Conservation (phyloP, 2,329 filamentous ascomycete genomes). For the Botrytis fragariae region DNA sequence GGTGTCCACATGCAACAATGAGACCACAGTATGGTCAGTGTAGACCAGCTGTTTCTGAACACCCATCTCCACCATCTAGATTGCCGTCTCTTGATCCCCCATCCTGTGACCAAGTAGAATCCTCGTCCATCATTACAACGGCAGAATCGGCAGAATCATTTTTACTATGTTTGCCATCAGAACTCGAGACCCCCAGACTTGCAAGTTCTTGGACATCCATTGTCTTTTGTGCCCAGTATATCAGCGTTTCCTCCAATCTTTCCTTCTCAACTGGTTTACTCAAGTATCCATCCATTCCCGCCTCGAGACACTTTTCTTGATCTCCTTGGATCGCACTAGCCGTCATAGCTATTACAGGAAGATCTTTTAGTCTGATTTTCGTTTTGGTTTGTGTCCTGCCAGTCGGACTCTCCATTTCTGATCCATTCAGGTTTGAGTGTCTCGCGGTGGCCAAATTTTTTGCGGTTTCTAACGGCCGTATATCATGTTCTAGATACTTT, state of each 20-base stretch:
- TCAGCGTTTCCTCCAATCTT: conserved; percentile 30
- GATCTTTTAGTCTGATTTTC: conserved; percentile 36
- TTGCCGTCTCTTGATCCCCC: background rate
- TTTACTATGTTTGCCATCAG: background rate
- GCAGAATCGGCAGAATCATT: background rate
- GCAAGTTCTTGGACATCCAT: background rate
- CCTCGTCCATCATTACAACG: background rate
- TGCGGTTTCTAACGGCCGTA: conserved; percentile 36
- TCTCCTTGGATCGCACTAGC: conserved; percentile 50
- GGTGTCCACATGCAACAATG: background rate
- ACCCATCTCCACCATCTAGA: background rate
- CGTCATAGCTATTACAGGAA: conserved; percentile 51
- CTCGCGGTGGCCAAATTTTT: conserved; percentile 14
- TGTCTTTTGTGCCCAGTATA: conserved; percentile 28
- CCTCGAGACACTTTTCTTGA: conserved; percentile 48
- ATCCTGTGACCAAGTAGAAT: background rate
- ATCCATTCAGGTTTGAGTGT: background rate
- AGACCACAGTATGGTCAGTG: background rate
- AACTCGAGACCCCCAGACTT: background rate
- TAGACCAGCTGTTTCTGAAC: background rate
- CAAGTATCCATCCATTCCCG: conserved; percentile 53
- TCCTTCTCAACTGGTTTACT: conserved; percentile 47
- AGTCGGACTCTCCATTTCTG: conserved; percentile 24
- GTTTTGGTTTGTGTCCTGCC: conserved; percentile 8
- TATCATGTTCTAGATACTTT: background rate